Percentiles rank a stretch among this genome's conserved stretches.
Evolutionary conservation across 257 asterid species (phyloP).

Genomic region (Anisodus acutangulus): DNA sequence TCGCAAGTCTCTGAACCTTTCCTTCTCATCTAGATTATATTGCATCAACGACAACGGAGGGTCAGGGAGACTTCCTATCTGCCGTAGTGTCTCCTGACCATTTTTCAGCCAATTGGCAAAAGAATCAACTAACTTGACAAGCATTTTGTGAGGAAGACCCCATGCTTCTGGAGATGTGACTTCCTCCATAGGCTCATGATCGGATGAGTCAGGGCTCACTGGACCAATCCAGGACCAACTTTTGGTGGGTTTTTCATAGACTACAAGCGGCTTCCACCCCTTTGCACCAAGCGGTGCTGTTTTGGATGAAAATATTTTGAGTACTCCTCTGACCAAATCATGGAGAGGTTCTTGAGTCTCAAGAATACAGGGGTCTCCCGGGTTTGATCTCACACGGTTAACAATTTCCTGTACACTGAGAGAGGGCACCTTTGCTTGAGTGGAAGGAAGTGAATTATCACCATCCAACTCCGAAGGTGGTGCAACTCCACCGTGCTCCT

Average conservation of each 20-base stretch:
- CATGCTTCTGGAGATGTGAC: conserved; percentile 91
- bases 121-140: conserved; percentile 91
- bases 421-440: conserved; percentile 60
- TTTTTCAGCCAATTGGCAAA: conserved; percentile 98
- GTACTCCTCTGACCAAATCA: conserved; percentile 94
- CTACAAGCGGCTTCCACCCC: conserved; percentile 96
- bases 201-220: conserved; percentile 49
- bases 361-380: conserved; percentile 93
- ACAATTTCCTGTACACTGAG: conserved; percentile 85
- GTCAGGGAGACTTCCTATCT: conserved; percentile 92
- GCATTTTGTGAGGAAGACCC: conserved; percentile 97
- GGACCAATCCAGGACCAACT: conserved; percentile 99
- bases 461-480: conserved; percentile 49
- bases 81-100: conserved; percentile 97
- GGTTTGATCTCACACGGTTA: conserved; percentile 81
- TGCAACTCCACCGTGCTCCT: conserved; percentile 51
- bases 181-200: conserved; percentile 71
- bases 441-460: conserved; percentile 50
- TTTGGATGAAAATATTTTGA: conserved; percentile 82
- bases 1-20: conserved; percentile 93
- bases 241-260: conserved; percentile 74
- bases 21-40: conserved; percentile 83
- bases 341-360: conserved; percentile 99
- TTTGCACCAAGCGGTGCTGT: conserved; percentile 98
- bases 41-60: conserved; percentile 85